These are phyloP conservation scores for Metarhizium guizhouense DNA, from an alignment of 2,329 filamentous ascomycete genomes.

Conservation along the genomic window DNA sequence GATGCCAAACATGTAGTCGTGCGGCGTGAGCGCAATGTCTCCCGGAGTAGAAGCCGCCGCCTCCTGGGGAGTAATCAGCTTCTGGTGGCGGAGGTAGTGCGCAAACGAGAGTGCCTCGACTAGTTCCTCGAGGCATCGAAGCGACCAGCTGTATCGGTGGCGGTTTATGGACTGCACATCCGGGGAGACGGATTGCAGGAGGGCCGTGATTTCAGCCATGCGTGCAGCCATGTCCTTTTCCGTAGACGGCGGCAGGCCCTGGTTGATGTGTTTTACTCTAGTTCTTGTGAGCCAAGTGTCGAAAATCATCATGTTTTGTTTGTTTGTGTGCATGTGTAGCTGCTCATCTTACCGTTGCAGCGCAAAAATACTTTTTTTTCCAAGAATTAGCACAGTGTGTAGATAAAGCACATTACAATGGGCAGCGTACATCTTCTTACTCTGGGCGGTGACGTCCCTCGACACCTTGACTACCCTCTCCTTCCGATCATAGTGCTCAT, in stretches of 20 bases:
- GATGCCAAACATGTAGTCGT: constrained; percentile 84
- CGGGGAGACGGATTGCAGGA: constrained; percentile 57
- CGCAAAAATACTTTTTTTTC: constrained; percentile 22
- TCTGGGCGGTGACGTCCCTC: constrained; percentile 83
- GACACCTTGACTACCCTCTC: constrained; percentile 87
- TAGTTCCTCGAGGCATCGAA: constrained; percentile 87
- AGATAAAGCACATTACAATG: neutral
- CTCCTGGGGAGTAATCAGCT: constrained; percentile 59
- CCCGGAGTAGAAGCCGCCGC: constrained; percentile 39
- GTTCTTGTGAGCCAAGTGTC: neutral
- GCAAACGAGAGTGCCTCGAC: constrained; percentile 86
- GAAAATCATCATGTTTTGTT: no score
- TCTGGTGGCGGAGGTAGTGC: constrained; percentile 75
- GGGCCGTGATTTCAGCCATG: constrained; percentile 59
- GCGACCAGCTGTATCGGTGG: constrained; percentile 70
- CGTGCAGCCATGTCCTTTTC: constrained; percentile 61
- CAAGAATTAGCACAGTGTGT: neutral
- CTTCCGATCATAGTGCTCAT: constrained; percentile 87
- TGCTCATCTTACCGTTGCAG: constrained; percentile 25
- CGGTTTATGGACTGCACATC: constrained; percentile 75
- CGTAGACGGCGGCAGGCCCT: constrained; percentile 58
- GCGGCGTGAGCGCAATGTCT: constrained; percentile 57
- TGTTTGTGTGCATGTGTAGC: no score
- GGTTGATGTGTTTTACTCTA: constrained; percentile 56
- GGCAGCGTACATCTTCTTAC: constrained; percentile 80